Base-by-base conservation (phyloP, 1,284 basidiomycete genomes). In the Taiwanofungus camphoratus region DNA sequence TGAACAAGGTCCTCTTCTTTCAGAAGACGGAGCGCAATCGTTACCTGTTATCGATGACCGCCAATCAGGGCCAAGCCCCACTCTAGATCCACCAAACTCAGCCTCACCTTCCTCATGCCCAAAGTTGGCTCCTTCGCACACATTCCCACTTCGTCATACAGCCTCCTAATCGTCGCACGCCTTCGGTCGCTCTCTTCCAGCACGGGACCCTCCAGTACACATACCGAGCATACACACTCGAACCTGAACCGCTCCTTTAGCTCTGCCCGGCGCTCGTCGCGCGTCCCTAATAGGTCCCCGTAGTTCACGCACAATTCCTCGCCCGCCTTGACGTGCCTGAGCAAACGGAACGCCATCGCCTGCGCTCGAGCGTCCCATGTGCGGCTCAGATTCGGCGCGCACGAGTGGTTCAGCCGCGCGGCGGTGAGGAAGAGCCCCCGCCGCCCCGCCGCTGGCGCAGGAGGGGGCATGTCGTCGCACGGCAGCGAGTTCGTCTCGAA, bases 251-350 rank as follows among this genome's bases (percentile, higher is more conserved):
- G 67, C 20, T 57, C 56, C 33, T 61, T 55, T 26, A 78, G 58
- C 39, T 69, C 60, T 23, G 56, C 52, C 32, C 60, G 56, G 34
- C 76, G 65, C 43, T 69, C 60, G 19, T 49, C 49, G 9, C 65
- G 65, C 1, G 58, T 49, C 20, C 67, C 68, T 19, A 70, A 58
- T 5, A 69, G 54, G 45, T 77, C 70, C 36, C 73, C 66, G 51
- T 82, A 82, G 45, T 66, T 74, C 49, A 74, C 77, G 53, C 75
- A 79, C 29, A 82, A 58, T 47, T 82, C 79, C 44, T 81, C 76
- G 11, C 70, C 77, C 7, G 54, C 50, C n/a, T 53, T 49, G 22
- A 81, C 54, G 39, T 69, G 68, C 15, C 66, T 45, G 27, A 57
- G 38, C 29, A 53, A 49, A 19, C 52, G 52, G 43, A 59, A 56